Percentiles rank a stretch among this genome's conserved stretches.
Evolutionary conservation across 2,329 filamentous ascomycete genomes (phyloP).

Genomic region (Huntiella omanensis): DNA sequence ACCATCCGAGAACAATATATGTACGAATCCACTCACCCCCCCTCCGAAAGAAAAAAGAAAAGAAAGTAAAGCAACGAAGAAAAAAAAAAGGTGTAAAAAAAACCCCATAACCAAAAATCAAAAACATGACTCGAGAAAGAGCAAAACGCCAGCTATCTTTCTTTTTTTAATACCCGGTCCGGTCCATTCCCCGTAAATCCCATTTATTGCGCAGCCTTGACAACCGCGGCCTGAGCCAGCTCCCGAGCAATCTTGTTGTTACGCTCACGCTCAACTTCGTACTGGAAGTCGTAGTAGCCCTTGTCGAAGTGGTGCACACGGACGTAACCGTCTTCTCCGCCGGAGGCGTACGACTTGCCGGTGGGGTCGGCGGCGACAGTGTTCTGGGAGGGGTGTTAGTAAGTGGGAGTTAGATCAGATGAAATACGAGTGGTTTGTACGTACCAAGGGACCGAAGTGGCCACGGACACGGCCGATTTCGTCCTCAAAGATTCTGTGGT

Average conservation of each 20-base stretch:
- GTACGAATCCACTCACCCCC: not conserved
- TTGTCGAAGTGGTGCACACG: slow-evolving; percentile 98
- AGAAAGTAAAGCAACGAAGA: not conserved
- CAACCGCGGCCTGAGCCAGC: not conserved
- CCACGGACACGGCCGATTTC: slow-evolving; percentile 94
- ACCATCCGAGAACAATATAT: not conserved
- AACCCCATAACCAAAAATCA: slow-evolving; percentile 6
- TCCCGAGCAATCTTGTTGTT: slow-evolving; percentile 20
- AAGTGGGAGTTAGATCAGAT: too few species aligned
- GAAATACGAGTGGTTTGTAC: slow-evolving; percentile 11
- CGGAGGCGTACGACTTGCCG: slow-evolving; percentile 82
- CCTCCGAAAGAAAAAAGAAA: not conserved
- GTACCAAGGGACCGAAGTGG: slow-evolving; percentile 74
- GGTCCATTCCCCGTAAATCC: not conserved
- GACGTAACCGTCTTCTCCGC: slow-evolving; percentile 96
- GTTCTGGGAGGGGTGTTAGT: slow-evolving; percentile 31
- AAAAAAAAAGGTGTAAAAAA: not conserved
- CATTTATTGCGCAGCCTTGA: not conserved
- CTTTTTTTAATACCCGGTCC: slow-evolving; percentile 14
- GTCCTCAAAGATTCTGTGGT: slow-evolving; percentile 99
- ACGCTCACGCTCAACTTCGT: slow-evolving; percentile 87
- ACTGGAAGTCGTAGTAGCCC: slow-evolving; percentile 95
- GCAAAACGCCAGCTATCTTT: too few species aligned
- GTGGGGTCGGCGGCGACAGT: slow-evolving; percentile 86
- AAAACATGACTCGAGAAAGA: slow-evolving; percentile 4